These are phyloP conservation scores for Alnus glutinosa DNA, from an alignment of 306 rosid genomes.

Conservation along the genomic window DNA sequence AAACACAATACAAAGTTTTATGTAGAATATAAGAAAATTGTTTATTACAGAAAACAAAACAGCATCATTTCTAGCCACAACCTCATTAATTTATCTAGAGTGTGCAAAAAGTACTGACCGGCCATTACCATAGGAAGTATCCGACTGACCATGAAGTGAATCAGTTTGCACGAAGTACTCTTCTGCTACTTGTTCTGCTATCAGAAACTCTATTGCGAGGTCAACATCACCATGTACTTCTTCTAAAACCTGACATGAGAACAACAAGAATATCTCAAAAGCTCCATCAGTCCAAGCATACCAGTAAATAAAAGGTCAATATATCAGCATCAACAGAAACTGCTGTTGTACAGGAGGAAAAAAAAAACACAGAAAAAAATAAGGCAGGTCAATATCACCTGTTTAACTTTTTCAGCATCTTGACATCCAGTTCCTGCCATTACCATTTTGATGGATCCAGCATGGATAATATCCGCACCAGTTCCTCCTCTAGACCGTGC, in stretches of 20 bases:
- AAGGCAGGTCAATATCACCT: slow-evolving; percentile 45
- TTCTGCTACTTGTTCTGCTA: slow-evolving; percentile 69
- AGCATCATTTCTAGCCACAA: not conserved
- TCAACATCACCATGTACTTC: slow-evolving; percentile 70
- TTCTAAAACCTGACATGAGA: slow-evolving; percentile 51
- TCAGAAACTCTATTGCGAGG: slow-evolving; percentile 78
- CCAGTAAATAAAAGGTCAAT: slow-evolving; percentile 19
- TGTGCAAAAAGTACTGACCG: slow-evolving; percentile 31
- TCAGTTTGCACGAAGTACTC: slow-evolving; percentile 45
- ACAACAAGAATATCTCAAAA: slow-evolving; percentile 23
- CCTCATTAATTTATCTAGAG: slow-evolving; percentile 18
- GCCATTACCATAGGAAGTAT: slow-evolving; percentile 51
- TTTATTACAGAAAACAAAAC: not conserved
- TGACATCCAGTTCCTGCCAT: slow-evolving; percentile 76
- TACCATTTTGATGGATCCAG: slow-evolving; percentile 59
- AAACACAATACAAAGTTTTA: not conserved
- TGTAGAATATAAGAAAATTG: slow-evolving; percentile 1
- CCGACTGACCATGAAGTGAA: slow-evolving; percentile 36
- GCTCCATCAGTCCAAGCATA: slow-evolving; percentile 22
- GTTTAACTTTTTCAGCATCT: slow-evolving; percentile 53
- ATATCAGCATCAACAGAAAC: slow-evolving; percentile 21
- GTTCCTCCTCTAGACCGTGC: slow-evolving; percentile 33
- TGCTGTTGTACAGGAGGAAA: slow-evolving; percentile 9
- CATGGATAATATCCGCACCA: slow-evolving; percentile 36
- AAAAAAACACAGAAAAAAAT: not conserved